Evolutionary conservation across 306 rosid genomes (phyloP), one percentile per base, ranked within the genome.

Genomic region (Cicer bijugum): DNA sequence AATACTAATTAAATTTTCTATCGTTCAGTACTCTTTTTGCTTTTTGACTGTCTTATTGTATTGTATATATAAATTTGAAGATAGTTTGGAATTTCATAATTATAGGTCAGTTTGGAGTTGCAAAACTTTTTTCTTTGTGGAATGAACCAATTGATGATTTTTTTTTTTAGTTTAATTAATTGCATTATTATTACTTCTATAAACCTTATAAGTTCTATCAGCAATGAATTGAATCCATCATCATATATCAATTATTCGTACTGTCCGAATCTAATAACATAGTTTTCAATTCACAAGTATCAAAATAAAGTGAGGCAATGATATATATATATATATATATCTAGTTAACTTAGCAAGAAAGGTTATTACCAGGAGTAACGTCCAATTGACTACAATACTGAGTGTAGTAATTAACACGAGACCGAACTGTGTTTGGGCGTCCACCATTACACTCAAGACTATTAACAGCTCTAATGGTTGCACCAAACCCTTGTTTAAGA

Each of bases 381-480:
- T 92, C 88, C 1, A 93, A 51, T 74, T 86, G 85, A 12, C 61
- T 73, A 59, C 98, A 90, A 40, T 93, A 93, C 0, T 86, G 75
- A 0, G 71, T 86, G 55, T 89, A 90, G 40, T 88, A 91, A 6
- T 15, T 38, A 28, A 88, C 66, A 0, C 98, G 85, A 44, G 72
- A 71, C 37, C 78, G 80, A 42, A 91, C 97, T 0, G 92, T 84
- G 57, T 9, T 6, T 0, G 87, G 45, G 76, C 84, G 89, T 1
- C 14, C 85, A 4, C 97, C 94, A 46, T 88, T 86, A 52, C 94
- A 93, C 53, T 93, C 98, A n/a, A 91, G 88, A 6, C 97, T 93
- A 64, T 93, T 93, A 53, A 93, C 91, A 75, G 97, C 98, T 68
- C 92, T 85, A 2, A 88, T 91, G 69, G 98, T 91, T 37, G 93